Percentiles rank a stretch among this genome's conserved stretches.
Conservation (phyloP, 2,329 filamentous ascomycete species). For the Fusarium abutilonis region DNA sequence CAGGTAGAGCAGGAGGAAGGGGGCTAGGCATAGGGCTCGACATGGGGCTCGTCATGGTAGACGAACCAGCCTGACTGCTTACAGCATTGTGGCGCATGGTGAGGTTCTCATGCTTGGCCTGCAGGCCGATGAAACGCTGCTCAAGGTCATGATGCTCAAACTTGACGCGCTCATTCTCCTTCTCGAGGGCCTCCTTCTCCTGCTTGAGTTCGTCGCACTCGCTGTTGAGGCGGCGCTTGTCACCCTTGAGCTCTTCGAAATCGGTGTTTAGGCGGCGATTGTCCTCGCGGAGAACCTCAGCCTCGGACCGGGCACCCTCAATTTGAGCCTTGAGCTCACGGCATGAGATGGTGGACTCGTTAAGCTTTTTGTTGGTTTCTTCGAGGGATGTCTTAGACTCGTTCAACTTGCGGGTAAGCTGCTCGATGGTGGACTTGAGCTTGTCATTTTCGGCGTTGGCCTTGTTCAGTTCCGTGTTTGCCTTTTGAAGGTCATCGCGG, state of each 20-base stretch:
- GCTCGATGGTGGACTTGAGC: constrained; percentile 44
- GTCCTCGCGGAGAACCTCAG: constrained; percentile 43
- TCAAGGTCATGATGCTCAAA: constrained; percentile 46
- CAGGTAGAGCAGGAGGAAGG: constrained; percentile 41
- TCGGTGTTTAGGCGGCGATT: constrained; percentile 42
- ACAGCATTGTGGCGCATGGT: constrained; percentile 45
- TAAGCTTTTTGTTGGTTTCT: constrained; percentile 30
- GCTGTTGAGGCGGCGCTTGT: constrained; percentile 43
- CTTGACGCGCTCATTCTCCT: constrained; percentile 43
- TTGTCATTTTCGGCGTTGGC: constrained; percentile 44
- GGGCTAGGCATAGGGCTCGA: constrained; percentile 38
- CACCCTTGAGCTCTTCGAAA: constrained; percentile 43
- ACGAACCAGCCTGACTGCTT: constrained; percentile 37
- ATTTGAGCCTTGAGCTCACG: constrained; percentile 44
- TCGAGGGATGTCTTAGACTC: constrained; percentile 41
- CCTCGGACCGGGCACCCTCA: constrained; percentile 41
- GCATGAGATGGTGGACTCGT: constrained; percentile 34
- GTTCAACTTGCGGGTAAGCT: constrained; percentile 46
- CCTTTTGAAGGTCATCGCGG: constrained; percentile 45
- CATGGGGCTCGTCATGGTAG: constrained; percentile 41
- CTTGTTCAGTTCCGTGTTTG: constrained; percentile 45
- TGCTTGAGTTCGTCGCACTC: constrained; percentile 42
- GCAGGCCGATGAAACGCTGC: constrained; percentile 42
- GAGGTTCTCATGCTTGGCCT: constrained; percentile 46
- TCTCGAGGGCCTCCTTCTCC: constrained; percentile 37